Conservation (phyloP, 768 basidiomycete species). For the Trametes meyenii region DNA sequence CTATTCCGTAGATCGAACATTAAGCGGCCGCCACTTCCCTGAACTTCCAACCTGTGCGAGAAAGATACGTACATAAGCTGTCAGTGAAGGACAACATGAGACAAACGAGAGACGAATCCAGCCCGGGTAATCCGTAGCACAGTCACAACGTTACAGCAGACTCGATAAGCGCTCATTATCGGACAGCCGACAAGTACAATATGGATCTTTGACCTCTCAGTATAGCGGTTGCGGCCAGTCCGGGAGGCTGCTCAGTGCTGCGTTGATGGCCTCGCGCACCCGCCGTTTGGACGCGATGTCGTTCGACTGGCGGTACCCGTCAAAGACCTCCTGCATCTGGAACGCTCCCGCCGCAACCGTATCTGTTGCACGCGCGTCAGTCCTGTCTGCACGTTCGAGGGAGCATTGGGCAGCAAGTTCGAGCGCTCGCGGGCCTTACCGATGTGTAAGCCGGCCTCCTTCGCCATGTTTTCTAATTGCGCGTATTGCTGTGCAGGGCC, state of each 20-base stretch:
- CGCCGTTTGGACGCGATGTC: constrained; percentile 73
- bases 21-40: neutral
- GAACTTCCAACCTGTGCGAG: neutral
- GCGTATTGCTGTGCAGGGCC: constrained; percentile 46
- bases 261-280: constrained; percentile 79
- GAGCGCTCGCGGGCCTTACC: constrained; percentile 26
- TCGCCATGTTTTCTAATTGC: constrained; percentile 51
- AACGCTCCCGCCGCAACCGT: constrained; percentile 69
- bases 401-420: neutral
- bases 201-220: neutral
- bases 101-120: too few species aligned
- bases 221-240: constrained; percentile 60
- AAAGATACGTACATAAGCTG: too few species aligned
- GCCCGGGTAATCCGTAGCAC: too few species aligned
- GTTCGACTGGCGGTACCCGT: constrained; percentile 72
- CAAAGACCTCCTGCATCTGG: constrained; percentile 76
- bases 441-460: constrained; percentile 33
- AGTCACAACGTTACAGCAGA: too few species aligned
- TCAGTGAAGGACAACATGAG: too few species aligned
- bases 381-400: neutral
- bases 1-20: too few species aligned
- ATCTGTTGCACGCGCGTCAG: constrained; percentile 42
- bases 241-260: constrained; percentile 69
- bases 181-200: neutral
- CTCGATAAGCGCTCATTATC: too few species aligned